Percentiles rank a stretch among this genome's conserved stretches.
Evolutionary conservation across 495 filamentous ascomycete species (phyloP).

Genomic region (Aspergillus nanangensis): DNA sequence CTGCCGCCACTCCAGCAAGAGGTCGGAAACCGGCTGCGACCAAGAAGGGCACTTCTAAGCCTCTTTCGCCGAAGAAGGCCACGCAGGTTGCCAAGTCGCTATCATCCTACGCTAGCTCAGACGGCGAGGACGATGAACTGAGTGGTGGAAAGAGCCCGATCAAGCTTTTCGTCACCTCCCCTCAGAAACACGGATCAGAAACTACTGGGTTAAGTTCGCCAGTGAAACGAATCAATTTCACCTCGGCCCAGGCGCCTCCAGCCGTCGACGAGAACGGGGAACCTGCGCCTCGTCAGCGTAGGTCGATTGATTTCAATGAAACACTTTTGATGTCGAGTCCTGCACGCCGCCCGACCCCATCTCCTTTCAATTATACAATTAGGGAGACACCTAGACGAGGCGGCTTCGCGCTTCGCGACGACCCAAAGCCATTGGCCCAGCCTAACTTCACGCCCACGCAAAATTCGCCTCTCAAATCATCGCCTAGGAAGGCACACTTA

Average conservation of each 20-base stretch:
- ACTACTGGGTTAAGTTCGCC: slow-evolving; percentile 31
- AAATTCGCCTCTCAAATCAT: slow-evolving; percentile 22
- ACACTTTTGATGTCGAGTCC: slow-evolving; percentile 44
- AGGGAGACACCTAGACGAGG: slow-evolving; percentile 31
- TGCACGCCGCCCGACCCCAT: slow-evolving; percentile 43
- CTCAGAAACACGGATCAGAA: slow-evolving; percentile 27
- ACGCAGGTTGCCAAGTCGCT: slow-evolving; percentile 47
- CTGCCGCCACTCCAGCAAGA: slow-evolving; percentile 21
- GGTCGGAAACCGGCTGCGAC: slow-evolving; percentile 36
- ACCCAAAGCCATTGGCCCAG: slow-evolving; percentile 13
- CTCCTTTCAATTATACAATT: slow-evolving; percentile 45
- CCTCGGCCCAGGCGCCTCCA: slow-evolving; percentile 23
- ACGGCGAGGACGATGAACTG: slow-evolving; percentile 50
- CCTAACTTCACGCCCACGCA: slow-evolving; percentile 24
- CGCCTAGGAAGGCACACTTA: slow-evolving; percentile 23
- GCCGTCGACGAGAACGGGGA: slow-evolving; percentile 36
- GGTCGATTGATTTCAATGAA: slow-evolving; percentile 32
- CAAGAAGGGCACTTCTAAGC: slow-evolving; percentile 29
- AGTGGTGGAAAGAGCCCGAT: slow-evolving; percentile 35
- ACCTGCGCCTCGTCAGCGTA: slow-evolving; percentile 24
- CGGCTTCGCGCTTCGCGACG: slow-evolving; percentile 17
- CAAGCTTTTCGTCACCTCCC: slow-evolving; percentile 35
- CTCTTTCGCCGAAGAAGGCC: slow-evolving; percentile 54
- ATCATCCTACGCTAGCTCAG: slow-evolving; percentile 35
- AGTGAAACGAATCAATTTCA: slow-evolving; percentile 39